Conservation (phyloP, 257 asterid species). For the Nyctanthes arbortristis region DNA sequence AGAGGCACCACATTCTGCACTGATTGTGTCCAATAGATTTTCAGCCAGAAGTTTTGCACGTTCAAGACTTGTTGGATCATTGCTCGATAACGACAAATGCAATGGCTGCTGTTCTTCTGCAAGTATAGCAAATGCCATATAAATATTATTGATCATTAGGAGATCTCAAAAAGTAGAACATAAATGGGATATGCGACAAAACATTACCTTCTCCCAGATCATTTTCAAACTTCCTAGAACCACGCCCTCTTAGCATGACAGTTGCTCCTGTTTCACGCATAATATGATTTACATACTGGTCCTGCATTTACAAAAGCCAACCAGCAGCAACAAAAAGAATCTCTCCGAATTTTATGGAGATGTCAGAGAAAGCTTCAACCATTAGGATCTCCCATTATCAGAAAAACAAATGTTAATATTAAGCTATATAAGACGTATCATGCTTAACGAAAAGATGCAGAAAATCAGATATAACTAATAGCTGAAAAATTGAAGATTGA, state of each 20-base stretch:
- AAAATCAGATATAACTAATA: not conserved
- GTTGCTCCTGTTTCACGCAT: slow-evolving; percentile 98
- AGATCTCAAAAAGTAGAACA: slow-evolving; percentile 12
- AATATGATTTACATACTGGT: slow-evolving; percentile 97
- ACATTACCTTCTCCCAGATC: slow-evolving; percentile 65
- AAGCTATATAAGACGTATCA: slow-evolving; percentile 29
- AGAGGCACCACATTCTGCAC: slow-evolving; percentile 80
- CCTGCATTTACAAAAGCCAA: slow-evolving; percentile 96
- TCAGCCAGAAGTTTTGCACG: slow-evolving; percentile 90
- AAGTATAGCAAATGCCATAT: slow-evolving; percentile 32
- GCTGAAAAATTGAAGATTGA: slow-evolving; percentile 6
- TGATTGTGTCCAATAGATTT: slow-evolving; percentile 89
- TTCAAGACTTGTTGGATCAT: slow-evolving; percentile 73
- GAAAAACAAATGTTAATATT: slow-evolving; percentile 29
- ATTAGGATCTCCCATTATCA: slow-evolving; percentile 61
- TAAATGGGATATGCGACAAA: slow-evolving; percentile 20
- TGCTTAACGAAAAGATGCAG: slow-evolving; percentile 16
- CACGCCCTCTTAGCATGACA: slow-evolving; percentile 71
- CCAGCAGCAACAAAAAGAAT: slow-evolving; percentile 92
- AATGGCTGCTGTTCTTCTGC: slow-evolving; percentile 74
- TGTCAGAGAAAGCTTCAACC: slow-evolving; percentile 73
- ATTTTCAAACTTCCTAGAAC: slow-evolving; percentile 59
- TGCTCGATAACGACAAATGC: slow-evolving; percentile 84
- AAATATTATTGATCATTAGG: slow-evolving; percentile 18
- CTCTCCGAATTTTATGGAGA: slow-evolving; percentile 96